A percentile compares a stretch with the other conserved stretches of the same genome.
These are phyloP conservation scores for Chaetomium strumarium DNA, from an alignment of 2,329 filamentous ascomycete species.

Conservation along the genomic window DNA sequence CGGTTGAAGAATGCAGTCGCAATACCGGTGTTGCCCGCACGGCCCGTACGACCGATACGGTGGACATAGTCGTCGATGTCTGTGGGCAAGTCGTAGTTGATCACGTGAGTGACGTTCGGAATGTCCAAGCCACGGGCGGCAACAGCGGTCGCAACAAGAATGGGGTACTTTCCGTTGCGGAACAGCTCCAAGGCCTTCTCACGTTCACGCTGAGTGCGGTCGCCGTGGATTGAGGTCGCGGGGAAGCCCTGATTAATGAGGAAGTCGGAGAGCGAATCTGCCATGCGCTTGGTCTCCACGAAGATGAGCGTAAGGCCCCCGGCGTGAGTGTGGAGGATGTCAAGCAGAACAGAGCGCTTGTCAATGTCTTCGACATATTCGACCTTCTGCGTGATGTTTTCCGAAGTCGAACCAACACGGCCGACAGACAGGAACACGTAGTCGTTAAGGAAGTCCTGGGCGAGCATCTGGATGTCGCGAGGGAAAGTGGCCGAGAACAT, in stretches of 20 bases:
- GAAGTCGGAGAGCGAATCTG: slow-evolving; percentile 95
- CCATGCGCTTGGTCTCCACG: slow-evolving; percentile 99
- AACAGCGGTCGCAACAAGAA: slow-evolving; percentile 93
- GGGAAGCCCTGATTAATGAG: slow-evolving; percentile 98
- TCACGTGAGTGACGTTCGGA: slow-evolving; percentile 90
- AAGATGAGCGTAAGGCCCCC: slow-evolving; percentile 91
- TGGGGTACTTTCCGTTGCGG: slow-evolving; percentile 90
- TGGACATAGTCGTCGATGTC: slow-evolving; percentile 99
- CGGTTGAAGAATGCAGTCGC: slow-evolving; percentile 99
- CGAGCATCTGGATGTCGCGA: slow-evolving; percentile 97
- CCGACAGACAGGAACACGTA: slow-evolving; percentile 99
- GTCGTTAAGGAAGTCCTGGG: slow-evolving; percentile 96
- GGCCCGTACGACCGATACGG: slow-evolving; percentile 98
- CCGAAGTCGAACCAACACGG: slow-evolving; percentile 97
- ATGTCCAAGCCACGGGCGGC: slow-evolving; percentile 90
- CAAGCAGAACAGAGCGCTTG: slow-evolving; percentile 95
- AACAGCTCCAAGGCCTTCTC: slow-evolving; percentile 97
- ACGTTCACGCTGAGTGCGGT: slow-evolving; percentile 97
- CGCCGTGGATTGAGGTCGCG: slow-evolving; percentile 96
- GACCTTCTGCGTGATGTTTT: slow-evolving; percentile 99
- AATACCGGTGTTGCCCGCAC: slow-evolving; percentile 98
- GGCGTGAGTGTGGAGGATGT: slow-evolving; percentile 93
- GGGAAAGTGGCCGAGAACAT: slow-evolving; percentile 99
- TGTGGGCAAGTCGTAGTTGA: slow-evolving; percentile 99
- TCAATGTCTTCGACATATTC: slow-evolving; percentile 94